phyloP scores from a whole-genome alignment of 2,329 filamentous ascomycete species.

The Cladophialophora yegresii region DNA sequence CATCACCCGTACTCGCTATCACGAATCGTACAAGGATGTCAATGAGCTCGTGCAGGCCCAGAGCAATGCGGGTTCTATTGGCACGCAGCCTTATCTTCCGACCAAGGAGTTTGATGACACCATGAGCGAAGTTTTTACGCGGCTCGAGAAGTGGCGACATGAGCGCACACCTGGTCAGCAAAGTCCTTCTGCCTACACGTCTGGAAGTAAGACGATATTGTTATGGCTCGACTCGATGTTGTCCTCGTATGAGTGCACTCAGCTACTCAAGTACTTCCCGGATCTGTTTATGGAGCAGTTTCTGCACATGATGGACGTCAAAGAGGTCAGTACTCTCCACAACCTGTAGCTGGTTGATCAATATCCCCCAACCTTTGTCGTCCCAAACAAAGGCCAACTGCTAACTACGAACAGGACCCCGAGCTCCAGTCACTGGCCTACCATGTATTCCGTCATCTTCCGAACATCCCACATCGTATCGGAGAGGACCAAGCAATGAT shows the following conservation, averaged over 20 bases:
- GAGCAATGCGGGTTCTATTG: slow-evolving; percentile 76
- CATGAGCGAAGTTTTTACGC: slow-evolving; percentile 72
- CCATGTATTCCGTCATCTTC: slow-evolving; percentile 92
- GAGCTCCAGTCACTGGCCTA: slow-evolving; percentile 94
- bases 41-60: slow-evolving; percentile 73
- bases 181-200: slow-evolving; percentile 90
- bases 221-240: slow-evolving; percentile 92
- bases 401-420: slow-evolving; percentile 59
- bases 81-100: slow-evolving; percentile 79
- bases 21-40: slow-evolving; percentile 88
- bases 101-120: slow-evolving; percentile 71
- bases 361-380: neutral
- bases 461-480: slow-evolving; percentile 87
- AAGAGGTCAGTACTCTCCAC: slow-evolving; percentile 57
- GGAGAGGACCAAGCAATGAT: slow-evolving; percentile 86
- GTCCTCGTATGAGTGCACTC: slow-evolving; percentile 87
- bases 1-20: slow-evolving; percentile 87
- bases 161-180: slow-evolving; percentile 85
- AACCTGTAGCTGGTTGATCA: neutral
- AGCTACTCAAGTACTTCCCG: slow-evolving; percentile 88
- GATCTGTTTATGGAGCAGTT: slow-evolving; percentile 87
- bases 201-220: slow-evolving; percentile 91
- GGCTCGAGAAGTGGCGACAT: slow-evolving; percentile 83
- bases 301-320: slow-evolving; percentile 99
- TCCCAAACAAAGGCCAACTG: neutral